Conservation (phyloP, 805 yeast genomes). For the Barnettozyma pratensis region DNA sequence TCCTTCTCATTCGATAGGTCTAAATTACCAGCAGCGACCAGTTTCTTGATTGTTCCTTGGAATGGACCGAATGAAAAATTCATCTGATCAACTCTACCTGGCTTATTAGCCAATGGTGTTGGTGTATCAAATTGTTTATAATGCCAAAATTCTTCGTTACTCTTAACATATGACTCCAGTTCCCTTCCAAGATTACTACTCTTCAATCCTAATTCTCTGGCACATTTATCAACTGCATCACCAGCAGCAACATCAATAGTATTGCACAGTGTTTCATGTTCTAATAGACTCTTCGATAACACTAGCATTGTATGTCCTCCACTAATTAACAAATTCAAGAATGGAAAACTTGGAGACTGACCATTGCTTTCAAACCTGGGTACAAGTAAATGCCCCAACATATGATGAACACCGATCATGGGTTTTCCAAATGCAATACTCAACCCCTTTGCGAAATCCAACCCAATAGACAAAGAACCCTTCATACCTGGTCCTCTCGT, state of each 20-base stretch:
- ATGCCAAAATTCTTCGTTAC: slow-evolving; percentile 29
- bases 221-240: slow-evolving; percentile 90
- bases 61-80: slow-evolving; percentile 80
- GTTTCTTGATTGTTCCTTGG: slow-evolving; percentile 47
- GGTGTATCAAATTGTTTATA: slow-evolving; percentile 30
- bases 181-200: slow-evolving; percentile 89
- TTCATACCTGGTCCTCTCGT: slow-evolving; percentile 98
- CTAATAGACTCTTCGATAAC: slow-evolving; percentile 47
- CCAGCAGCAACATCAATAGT: slow-evolving; percentile 90
- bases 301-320: slow-evolving; percentile 96
- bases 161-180: slow-evolving; percentile 51
- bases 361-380: slow-evolving; percentile 48
- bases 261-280: slow-evolving; percentile 70
- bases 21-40: slow-evolving; percentile 22
- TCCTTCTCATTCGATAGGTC: slow-evolving; percentile 16
- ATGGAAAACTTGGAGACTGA: slow-evolving; percentile 51
- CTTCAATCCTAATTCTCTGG: slow-evolving; percentile 70
- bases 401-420: slow-evolving; percentile 87
- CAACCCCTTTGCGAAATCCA: slow-evolving; percentile 82
- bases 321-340: slow-evolving; percentile 71
- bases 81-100: slow-evolving; percentile 37
- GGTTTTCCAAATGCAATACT: slow-evolving; percentile 75
- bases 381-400: slow-evolving; percentile 85
- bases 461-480: slow-evolving; percentile 78
- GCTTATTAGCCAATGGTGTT: slow-evolving; percentile 48